Conservation (phyloP, 2,329 filamentous ascomycete species). For the Ophiostoma angusticollis region DNA sequence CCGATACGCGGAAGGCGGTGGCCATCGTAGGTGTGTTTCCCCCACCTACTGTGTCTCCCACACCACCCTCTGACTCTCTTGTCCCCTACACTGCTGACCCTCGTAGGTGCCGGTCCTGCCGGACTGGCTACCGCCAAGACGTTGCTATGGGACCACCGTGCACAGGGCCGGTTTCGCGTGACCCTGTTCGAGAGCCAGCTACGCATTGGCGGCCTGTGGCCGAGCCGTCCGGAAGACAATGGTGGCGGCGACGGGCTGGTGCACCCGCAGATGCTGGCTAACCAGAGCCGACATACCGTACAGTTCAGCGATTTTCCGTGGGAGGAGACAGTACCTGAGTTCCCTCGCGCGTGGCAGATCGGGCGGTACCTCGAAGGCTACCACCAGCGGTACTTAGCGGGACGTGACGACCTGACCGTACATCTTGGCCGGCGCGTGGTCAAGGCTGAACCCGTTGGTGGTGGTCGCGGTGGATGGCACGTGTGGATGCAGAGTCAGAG, state of each 20-base stretch:
- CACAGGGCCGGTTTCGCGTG: constrained; percentile 44
- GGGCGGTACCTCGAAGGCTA: constrained; percentile 61
- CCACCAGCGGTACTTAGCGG: constrained; percentile 39
- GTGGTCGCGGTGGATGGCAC: constrained; percentile 25
- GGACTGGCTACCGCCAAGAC: constrained; percentile 62
- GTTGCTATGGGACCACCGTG: constrained; percentile 46
- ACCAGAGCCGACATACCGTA: constrained; percentile 67
- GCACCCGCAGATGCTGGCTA: constrained; percentile 57
- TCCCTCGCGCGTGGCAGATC: constrained; percentile 67
- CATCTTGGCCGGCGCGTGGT: constrained; percentile 37
- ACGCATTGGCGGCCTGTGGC: constrained; percentile 70
- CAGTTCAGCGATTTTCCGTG: constrained; percentile 62
- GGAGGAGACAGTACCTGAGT: constrained; percentile 44
- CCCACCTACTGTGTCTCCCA: constrained; percentile 6
- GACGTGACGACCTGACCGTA: constrained; percentile 26
- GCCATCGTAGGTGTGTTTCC: constrained; percentile 35
- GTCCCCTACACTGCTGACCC: not conserved
- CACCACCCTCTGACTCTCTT: not conserved
- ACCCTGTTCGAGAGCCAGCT: constrained; percentile 55
- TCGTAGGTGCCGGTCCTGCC: constrained; percentile 52
- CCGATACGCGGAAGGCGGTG: constrained; percentile 26
- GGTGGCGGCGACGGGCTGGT: constrained; percentile 38
- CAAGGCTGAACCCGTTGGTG: constrained; percentile 21
- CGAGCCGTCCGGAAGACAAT: constrained; percentile 36
- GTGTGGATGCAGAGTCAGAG: constrained; percentile 16